Conservation (phyloP, 73 alveolate genomes). For the Paramecium biaurelia region DNA sequence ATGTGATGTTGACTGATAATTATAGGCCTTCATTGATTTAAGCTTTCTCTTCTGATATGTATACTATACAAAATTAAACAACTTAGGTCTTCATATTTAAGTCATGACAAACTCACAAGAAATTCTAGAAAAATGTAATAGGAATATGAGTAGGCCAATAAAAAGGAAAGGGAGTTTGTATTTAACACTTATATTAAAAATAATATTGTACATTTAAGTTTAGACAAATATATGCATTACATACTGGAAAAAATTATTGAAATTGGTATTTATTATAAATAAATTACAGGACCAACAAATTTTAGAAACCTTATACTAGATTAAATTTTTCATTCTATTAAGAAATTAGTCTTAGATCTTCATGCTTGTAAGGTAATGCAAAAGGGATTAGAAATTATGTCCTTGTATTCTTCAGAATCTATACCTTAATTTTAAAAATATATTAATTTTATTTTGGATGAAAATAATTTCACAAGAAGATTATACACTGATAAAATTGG, state of each 20-base stretch:
- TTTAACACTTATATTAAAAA: slow-evolving; percentile 42
- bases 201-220: neutral
- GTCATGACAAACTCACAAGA: slow-evolving; percentile 32
- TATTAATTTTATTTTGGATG: neutral
- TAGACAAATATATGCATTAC: slow-evolving; percentile 58
- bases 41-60: slow-evolving; percentile 41
- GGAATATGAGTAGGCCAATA: slow-evolving; percentile 30
- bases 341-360: neutral
- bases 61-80: neutral
- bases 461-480: neutral
- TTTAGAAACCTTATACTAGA: neutral
- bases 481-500: slow-evolving; percentile 1
- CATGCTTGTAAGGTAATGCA: slow-evolving; percentile 48
- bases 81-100: slow-evolving; percentile 29
- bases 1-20: neutral
- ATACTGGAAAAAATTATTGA: slow-evolving; percentile 48
- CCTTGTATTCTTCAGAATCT: neutral
- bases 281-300: neutral
- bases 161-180: neutral
- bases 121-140: slow-evolving; percentile 47
- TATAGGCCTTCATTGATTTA: neutral
- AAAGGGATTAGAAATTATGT: slow-evolving; percentile 29
- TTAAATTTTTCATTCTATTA: neutral
- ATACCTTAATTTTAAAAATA: neutral
- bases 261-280: neutral